Evolutionary conservation across 1,284 basidiomycete species (phyloP), one percentile per base, ranked within the genome.

Genomic region (Ceratobasidium sp.): DNA sequence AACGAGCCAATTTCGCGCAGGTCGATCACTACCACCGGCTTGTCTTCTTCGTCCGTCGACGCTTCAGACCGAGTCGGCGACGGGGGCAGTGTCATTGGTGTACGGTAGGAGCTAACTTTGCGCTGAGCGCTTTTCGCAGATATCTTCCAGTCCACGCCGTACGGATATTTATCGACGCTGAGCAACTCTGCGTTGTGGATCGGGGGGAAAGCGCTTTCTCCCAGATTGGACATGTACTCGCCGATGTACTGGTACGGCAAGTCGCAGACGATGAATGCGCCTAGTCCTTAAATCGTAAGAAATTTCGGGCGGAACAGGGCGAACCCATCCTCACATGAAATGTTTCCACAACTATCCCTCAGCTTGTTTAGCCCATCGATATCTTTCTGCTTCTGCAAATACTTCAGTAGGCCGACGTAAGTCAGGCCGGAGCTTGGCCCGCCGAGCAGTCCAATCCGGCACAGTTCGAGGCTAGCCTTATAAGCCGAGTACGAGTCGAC

Each of bases 191-290:
- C 22, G 59, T 73, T 73, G 37, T 63, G 37, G n/a, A 73, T 73
- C 14, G 71, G 71, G 14, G 71, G 71, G 24, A 73, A 73, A 2
- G 19, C 48, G 19, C 34, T 24, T 6, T 59, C 31, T n/a, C 59
- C 71, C 27, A 73, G 49, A 9, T 73, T 73, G 27, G 71, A 27
- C 16, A 73, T 48, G 37, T 73, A 73, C 37, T 73, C 71, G 29
- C 29, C 49, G 22, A 73, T 73, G 48, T 73, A 73, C 37, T 73
- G 71, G 24, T 73, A 73, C 8, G 71, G 71, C 19, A 62, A 48
- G 43, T 73, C 71, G 51, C 71, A 73, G 16, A 59, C 59, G n/a
- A 73, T 73, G 53, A 73, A 73, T n/a, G 59, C 58, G 37, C 71
- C 71, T 73, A 59, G 37, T 27, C 14, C 34, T 27, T 27, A 22